A percentile compares a stretch with the other conserved stretches of the same genome.
phyloP scores from a whole-genome alignment of 2,329 filamentous ascomycete species.

The Diplocarpon mali region DNA sequence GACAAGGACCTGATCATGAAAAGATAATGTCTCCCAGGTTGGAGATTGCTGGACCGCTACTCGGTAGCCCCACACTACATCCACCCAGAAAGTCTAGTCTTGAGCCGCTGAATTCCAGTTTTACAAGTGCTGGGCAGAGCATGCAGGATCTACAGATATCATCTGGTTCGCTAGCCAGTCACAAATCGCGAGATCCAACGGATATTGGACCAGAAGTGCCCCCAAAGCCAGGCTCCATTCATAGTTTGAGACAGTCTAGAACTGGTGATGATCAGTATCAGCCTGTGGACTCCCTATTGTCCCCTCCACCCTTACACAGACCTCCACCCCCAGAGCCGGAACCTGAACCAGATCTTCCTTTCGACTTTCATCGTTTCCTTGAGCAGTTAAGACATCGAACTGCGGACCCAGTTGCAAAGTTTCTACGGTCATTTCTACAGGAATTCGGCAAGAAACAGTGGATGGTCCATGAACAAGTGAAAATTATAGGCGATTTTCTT shows the following conservation, averaged over 20 bases:
- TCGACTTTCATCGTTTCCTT: conserved; percentile 94
- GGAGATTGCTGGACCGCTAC: conserved; percentile 69
- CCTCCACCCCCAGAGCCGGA: conserved; percentile 63
- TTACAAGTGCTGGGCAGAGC: conserved; percentile 16
- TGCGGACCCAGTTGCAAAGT: conserved; percentile 94
- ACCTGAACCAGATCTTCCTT: conserved; percentile 76
- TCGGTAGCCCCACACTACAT: conserved; percentile 55
- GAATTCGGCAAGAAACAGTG: conserved; percentile 97
- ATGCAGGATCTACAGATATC: conserved; percentile 24
- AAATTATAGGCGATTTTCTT: conserved; percentile 94
- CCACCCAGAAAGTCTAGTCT: conserved; percentile 81
- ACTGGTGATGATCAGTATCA: conserved; percentile 38
- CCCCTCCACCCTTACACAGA: conserved; percentile 41
- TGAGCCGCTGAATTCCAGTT: conserved; percentile 45
- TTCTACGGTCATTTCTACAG: conserved; percentile 83
- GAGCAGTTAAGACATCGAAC: conserved; percentile 94
- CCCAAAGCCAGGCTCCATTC: conserved; percentile 30
- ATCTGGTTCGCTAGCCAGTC: conserved; percentile 8
- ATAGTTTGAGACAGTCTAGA: conserved; percentile 21
- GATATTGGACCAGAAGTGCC: conserved; percentile 30
- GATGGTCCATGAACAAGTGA: conserved; percentile 99
- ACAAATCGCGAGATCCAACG: conserved; percentile 16
- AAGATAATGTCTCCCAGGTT: conserved; percentile 88
- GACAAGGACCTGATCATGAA: conserved; percentile 58
- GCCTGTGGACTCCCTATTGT: conserved; percentile 28